These are phyloP conservation scores for Entomortierella chlamydospora DNA, from an alignment of 192 early-diverging fungal genomes.

Conservation along the genomic window DNA sequence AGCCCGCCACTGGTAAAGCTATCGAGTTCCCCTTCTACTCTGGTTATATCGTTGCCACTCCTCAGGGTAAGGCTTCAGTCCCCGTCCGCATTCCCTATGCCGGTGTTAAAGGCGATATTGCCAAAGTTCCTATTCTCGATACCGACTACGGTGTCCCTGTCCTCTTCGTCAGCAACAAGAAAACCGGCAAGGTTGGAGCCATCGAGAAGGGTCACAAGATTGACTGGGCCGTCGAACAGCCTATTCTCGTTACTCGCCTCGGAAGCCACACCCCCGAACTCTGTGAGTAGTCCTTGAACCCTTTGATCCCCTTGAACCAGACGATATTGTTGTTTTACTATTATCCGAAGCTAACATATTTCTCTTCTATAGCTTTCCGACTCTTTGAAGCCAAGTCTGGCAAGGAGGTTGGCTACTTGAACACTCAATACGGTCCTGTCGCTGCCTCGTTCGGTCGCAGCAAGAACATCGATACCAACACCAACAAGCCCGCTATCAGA, in stretches of 20 bases:
- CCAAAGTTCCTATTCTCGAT: constrained; percentile 45
- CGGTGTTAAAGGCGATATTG: constrained; percentile 50
- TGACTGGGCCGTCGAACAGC: constrained; percentile 10
- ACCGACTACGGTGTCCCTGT: constrained; percentile 22
- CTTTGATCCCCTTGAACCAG: too few relatives aligned
- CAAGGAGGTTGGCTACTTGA: constrained; percentile 25
- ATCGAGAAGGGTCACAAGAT: constrained; percentile 19
- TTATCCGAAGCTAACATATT: background rate
- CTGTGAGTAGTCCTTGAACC: constrained; percentile 1
- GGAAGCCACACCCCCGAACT: constrained; percentile 35
- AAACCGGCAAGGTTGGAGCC: background rate
- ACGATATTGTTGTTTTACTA: too few relatives aligned
- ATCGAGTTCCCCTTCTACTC: constrained; percentile 59
- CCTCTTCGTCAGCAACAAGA: background rate
- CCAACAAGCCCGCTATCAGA: background rate
- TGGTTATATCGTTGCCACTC: constrained; percentile 58
- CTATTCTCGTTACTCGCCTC: constrained; percentile 12
- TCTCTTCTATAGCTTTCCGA: constrained; percentile 2
- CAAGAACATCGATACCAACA: constrained; percentile 20
- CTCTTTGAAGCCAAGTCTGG: constrained; percentile 1
- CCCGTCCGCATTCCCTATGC: constrained; percentile 46
- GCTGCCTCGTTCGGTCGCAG: constrained; percentile 5
- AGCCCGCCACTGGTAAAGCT: constrained; percentile 36
- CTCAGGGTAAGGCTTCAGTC: constrained; percentile 23
- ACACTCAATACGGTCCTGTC: constrained; percentile 1